Percentiles rank a stretch among this genome's conserved stretches.
Evolutionary conservation across 2,329 filamentous ascomycete genomes (phyloP).

Genomic region (Chaetomium sp.): DNA sequence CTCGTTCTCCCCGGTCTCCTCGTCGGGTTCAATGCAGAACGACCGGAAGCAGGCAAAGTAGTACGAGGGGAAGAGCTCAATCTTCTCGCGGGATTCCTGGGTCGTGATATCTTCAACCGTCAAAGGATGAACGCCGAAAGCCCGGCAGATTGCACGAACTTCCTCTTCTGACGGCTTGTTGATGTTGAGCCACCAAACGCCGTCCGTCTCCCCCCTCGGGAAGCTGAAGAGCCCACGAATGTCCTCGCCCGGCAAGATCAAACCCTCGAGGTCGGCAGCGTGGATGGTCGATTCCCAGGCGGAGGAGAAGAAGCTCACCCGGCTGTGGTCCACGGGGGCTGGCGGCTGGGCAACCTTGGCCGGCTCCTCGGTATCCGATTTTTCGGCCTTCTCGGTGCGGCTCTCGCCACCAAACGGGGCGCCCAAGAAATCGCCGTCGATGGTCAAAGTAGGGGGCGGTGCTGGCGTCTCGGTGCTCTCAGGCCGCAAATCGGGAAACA

Average conservation of each 20-base stretch:
- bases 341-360: constrained; percentile 38
- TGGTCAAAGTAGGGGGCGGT: constrained; percentile 34
- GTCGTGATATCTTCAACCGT: constrained; percentile 96
- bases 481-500: constrained; percentile 65
- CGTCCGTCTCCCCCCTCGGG: constrained; percentile 65
- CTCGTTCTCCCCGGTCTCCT: constrained; percentile 77
- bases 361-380: constrained; percentile 46
- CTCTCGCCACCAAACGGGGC: constrained; percentile 52
- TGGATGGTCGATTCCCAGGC: constrained; percentile 93
- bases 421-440: constrained; percentile 60
- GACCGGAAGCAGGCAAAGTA: constrained; percentile 98
- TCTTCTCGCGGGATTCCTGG: constrained; percentile 96
- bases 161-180: constrained; percentile 89
- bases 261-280: constrained; percentile 81
- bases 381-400: constrained; percentile 59
- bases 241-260: constrained; percentile 85
- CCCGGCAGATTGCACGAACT: constrained; percentile 83
- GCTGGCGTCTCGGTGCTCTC: constrained; percentile 38
- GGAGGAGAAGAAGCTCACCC: constrained; percentile 97
- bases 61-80: constrained; percentile 95
- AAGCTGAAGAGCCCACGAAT: constrained; percentile 82
- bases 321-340: constrained; percentile 62
- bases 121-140: constrained; percentile 92
- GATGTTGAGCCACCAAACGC: constrained; percentile 99
- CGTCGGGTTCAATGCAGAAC: constrained; percentile 72